Percentiles rank a stretch among this genome's conserved stretches.
These are phyloP conservation scores for Aspergillus brunneoviolaceus DNA, from an alignment of 2,329 filamentous ascomycete species.

Conservation along the genomic window DNA sequence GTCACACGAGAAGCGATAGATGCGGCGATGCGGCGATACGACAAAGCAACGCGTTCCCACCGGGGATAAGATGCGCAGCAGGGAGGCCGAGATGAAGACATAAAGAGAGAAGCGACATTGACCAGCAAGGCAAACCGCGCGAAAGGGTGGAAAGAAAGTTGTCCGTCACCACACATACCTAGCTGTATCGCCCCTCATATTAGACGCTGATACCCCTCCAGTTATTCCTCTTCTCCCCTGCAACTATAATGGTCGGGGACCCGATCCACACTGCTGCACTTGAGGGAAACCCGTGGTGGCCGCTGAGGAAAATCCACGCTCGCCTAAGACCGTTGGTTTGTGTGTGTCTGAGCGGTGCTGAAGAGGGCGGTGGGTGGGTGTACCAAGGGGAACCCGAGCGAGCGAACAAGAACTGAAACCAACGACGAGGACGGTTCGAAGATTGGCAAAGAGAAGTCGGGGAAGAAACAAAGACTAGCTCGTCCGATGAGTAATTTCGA, in stretches of 20 bases:
- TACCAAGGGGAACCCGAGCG: slow-evolving; percentile 3
- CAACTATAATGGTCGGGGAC: neutral
- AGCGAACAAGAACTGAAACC: neutral
- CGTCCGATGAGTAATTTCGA: slow-evolving; percentile 4
- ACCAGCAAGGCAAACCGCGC: neutral
- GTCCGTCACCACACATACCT: slow-evolving; percentile 21
- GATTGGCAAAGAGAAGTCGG: neutral
- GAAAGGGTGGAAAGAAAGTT: neutral
- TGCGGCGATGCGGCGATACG: neutral
- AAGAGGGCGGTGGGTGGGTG: slow-evolving; percentile 18
- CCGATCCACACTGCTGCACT: neutral
- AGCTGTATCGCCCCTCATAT: slow-evolving; percentile 22
- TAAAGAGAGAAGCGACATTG: neutral
- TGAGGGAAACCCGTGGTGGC: neutral
- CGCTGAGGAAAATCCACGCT: slow-evolving; percentile 6
- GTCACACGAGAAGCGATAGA: neutral
- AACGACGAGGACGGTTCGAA: neutral
- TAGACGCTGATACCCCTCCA: slow-evolving; percentile 14
- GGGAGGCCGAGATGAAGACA: neutral
- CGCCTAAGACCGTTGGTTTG: slow-evolving; percentile 3
- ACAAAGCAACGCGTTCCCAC: neutral
- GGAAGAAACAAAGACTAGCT: slow-evolving; percentile 1
- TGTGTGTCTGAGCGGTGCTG: slow-evolving; percentile 5
- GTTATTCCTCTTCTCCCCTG: slow-evolving; percentile 6
- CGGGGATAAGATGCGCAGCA: slow-evolving; percentile 1